Evolutionary conservation across 352 stramenopile genomes (phyloP), one percentile per base, ranked within the genome.

Genomic region (Elongisporangium prolatum): DNA sequence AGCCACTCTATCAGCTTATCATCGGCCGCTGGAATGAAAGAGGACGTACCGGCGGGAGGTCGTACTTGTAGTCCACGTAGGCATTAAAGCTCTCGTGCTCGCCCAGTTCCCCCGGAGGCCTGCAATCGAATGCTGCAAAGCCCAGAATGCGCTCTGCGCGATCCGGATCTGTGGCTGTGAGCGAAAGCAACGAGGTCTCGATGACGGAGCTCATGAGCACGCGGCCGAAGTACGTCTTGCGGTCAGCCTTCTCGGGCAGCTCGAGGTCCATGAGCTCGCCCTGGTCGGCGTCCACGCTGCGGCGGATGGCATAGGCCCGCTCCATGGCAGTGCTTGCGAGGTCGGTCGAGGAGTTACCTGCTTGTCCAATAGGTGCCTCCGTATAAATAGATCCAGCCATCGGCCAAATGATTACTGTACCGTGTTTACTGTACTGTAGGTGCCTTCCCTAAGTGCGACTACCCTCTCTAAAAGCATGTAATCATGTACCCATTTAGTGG

Each of bases 141-240:
- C 80, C 84, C 13, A 92, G 57, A 21, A 86, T 51, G 13, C 77
- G 77, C 9, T 89, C 79, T 0, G 65, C 59, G 14, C 76, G 67
- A 2, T 74, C 62, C 7, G 69, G 61, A 48, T 91, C 84, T 0
- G 68, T 79, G 8, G 77, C 75, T 24, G 78, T 92, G 52, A 93
- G 69, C 10, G 82, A 75, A 22, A 93, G 58, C 59, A 84, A 76
- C 5, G 77, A 86, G 13, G 84, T 91, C 65, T 93, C 84, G 40
- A 93, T 89, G 5, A 91, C 62, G 10, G 73, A 55, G 38, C 73
- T 76, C 1, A 89, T 52, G 44, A 84, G 63, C 24, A 76, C 56
- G 21, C 74, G 68, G 20, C 82, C 84, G 57, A 91, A 93, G 61
- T 89, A 81, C 47, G 55, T 67, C 54, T 81, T 80, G 48, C 84